Conservation (phyloP, 306 rosid genomes). For the Rosa chinensis region DNA sequence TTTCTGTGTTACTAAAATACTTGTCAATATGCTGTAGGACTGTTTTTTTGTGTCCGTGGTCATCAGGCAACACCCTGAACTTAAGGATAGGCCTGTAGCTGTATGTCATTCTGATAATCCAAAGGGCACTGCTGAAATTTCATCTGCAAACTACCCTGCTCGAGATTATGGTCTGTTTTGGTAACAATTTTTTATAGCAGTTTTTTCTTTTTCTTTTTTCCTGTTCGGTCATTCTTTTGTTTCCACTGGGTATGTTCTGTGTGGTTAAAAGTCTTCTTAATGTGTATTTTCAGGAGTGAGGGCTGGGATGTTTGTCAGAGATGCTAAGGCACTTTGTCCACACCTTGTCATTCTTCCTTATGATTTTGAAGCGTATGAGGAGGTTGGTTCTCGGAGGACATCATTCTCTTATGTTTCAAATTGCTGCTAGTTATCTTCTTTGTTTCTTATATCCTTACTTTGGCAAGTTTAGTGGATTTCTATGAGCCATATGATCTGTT, state of each 20-base stretch:
- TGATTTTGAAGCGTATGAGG: constrained; percentile 91
- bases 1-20: constrained; percentile 16
- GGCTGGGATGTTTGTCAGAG: constrained; percentile 95
- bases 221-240: neutral
- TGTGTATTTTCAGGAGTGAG: constrained; percentile 54
- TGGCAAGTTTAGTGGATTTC: neutral
- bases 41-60: constrained; percentile 94
- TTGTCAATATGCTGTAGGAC: constrained; percentile 58
- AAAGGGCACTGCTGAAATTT: constrained; percentile 92
- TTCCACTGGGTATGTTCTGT: constrained; percentile 15
- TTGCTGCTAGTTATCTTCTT: constrained; percentile 18
- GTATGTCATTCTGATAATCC: constrained; percentile 87
- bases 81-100: constrained; percentile 81
- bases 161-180: constrained; percentile 72
- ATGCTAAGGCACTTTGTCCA: constrained; percentile 85
- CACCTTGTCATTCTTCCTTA: constrained; percentile 73
- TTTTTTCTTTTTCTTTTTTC: neutral
- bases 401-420: constrained; percentile 8
- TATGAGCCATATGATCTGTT: constrained; percentile 15
- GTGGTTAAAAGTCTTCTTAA: constrained; percentile 13
- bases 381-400: constrained; percentile 41
- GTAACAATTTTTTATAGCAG: constrained; percentile 21
- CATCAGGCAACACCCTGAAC: constrained; percentile 61
- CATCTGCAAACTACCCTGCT: constrained; percentile 97
- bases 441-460: neutral